Percentiles rank a stretch among this genome's conserved stretches.
phyloP scores from a whole-genome alignment of 2,329 filamentous ascomycete species.

The Fusarium sp. region DNA sequence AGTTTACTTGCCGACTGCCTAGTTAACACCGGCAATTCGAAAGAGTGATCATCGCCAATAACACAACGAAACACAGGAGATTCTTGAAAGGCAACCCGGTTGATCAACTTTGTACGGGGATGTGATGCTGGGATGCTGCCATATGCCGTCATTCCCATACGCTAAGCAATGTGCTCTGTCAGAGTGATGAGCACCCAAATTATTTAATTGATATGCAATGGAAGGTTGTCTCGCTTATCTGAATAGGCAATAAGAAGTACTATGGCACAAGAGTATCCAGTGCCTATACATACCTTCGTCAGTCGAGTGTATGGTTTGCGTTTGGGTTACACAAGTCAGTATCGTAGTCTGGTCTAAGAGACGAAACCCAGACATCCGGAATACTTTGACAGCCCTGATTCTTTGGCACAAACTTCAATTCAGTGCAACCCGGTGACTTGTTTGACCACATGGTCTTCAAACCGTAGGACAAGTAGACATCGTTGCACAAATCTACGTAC shows the following conservation, averaged over 20 bases:
- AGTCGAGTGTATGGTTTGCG: not conserved
- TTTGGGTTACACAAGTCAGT: not conserved
- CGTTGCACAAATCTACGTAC: not conserved
- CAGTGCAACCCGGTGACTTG: not conserved
- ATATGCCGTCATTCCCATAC: slow-evolving; percentile 26
- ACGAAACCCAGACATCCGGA: not conserved
- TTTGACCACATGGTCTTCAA: not conserved
- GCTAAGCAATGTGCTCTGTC: not conserved
- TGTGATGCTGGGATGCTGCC: slow-evolving; percentile 8
- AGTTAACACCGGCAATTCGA: slow-evolving; percentile 4
- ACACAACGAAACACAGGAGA: not conserved
- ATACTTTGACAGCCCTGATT: not conserved
- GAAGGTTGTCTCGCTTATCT: not conserved
- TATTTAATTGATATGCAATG: slow-evolving; percentile 5
- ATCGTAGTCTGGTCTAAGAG: not conserved
- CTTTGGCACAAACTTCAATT: not conserved
- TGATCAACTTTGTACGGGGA: not conserved
- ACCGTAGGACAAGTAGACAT: not conserved
- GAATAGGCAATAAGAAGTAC: not conserved
- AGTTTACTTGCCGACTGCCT: not conserved
- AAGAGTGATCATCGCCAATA: not conserved
- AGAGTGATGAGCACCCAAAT: slow-evolving; percentile 2
- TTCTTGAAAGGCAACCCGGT: not conserved
- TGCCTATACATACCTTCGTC: not conserved
- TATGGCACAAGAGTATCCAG: not conserved